A percentile compares a stretch with the other conserved stretches of the same genome.
Conservation (phyloP, 192 early-diverging fungal genomes). For the Rhizophagus sp. region DNA sequence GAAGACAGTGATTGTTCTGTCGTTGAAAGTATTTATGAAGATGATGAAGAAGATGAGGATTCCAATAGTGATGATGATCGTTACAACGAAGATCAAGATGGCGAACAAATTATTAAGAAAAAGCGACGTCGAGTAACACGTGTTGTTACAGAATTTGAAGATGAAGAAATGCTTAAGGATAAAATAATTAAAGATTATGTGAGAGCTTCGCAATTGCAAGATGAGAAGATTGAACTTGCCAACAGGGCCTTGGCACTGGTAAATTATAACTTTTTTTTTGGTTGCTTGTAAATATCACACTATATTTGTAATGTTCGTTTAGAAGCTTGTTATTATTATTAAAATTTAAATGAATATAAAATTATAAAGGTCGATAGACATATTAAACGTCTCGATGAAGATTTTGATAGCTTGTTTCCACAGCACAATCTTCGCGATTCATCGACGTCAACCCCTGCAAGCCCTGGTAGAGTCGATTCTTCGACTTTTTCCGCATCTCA, state of each 20-base stretch:
- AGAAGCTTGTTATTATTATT: not conserved
- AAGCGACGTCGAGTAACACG: constrained; percentile 2
- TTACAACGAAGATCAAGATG: not conserved
- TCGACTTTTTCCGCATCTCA: not conserved
- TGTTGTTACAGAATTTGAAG: constrained; percentile 21
- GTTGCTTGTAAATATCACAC: not conserved
- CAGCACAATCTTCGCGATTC: constrained; percentile 27
- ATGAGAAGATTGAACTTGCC: constrained; percentile 21
- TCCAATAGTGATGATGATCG: constrained; percentile 13
- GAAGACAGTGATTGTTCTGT: constrained; percentile 19
- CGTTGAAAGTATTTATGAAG: constrained; percentile 4
- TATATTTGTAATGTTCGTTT: not conserved
- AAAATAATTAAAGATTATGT: constrained; percentile 17
- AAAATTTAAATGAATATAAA: not conserved
- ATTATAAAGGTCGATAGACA: constrained; percentile 8
- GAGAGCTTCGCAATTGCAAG: constrained; percentile 25
- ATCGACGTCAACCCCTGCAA: not conserved
- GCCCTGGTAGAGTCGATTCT: not conserved
- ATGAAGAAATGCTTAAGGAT: constrained; percentile 20
- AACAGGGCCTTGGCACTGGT: constrained; percentile 8
- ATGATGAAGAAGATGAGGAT: constrained; percentile 6
- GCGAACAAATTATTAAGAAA: constrained; percentile 1
- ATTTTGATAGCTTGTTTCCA: constrained; percentile 24
- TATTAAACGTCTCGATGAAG: constrained; percentile 23
- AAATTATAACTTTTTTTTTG: not conserved